Base-by-base conservation (phyloP, 2,329 filamentous ascomycete genomes). In the Fusarium sp. region DNA sequence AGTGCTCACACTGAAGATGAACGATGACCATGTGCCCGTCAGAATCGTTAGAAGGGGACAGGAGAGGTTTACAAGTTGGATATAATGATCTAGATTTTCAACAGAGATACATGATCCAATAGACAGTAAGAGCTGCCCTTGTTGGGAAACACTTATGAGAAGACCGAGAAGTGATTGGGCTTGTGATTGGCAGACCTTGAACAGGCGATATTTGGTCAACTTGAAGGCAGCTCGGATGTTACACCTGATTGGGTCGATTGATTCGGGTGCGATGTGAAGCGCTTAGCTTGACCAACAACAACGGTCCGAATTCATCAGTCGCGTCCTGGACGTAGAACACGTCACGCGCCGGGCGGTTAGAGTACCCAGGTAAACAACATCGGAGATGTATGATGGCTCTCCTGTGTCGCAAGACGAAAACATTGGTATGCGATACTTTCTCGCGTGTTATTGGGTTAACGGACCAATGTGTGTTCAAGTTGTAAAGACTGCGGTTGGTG, bases 1-100 rank as follows among this genome's bases (percentile, higher is more conserved):
- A n/a, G 79, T 92, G 61, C 84, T 95, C 65, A 93, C 92, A 64
- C 81, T 95, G 70, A 91, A 93, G 80, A 82, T 95, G 78, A 83
- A 88, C 29, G 83, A 81, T n/a, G 81, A 81, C 6, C 81, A 85
- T 59, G 87, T 95, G 33, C 89, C 90, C 0, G 81, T 95, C 40
- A 81, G 91, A 68, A 79, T 95, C 69, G 89, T 92, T 9, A 87
- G 81, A 80, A 87, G 90, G 70, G 91, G 91, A 0, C 79, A 86
- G 68, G 92, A 94, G 83, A 85, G 85, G 73, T 93, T 94, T 79
- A 79, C 86, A 36, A 74, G 78, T 42, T 80, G 80, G 73, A 65
- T 80, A 56, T 73, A 79, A 31, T 33, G 62, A 53, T 4, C 27
- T 27, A 53, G 44, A 29, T 46, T 23, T n/a, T 20, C 25, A 13